Conservation (phyloP, 2,329 filamentous ascomycete genomes). For the Capronia coronata region DNA sequence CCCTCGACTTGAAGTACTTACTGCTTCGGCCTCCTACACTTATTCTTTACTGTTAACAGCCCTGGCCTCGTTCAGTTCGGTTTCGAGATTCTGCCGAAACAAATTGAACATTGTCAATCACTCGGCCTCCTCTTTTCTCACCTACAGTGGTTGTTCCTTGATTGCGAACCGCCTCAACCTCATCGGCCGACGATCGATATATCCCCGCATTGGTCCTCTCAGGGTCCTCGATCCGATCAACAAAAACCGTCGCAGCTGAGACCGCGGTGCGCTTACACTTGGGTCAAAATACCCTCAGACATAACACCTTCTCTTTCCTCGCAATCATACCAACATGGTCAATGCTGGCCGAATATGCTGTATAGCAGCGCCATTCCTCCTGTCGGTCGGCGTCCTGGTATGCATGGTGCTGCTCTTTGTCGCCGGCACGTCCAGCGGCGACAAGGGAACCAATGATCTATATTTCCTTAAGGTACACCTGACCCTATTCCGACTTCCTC, state of each 20-base stretch:
- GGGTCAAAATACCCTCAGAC: no score
- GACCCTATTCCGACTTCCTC: neutral
- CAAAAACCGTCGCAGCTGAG: neutral
- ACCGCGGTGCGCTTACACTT: neutral
- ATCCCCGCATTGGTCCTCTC: neutral
- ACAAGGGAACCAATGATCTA: constrained; percentile 42
- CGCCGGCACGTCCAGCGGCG: constrained; percentile 50
- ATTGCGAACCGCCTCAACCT: neutral
- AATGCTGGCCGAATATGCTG: constrained; percentile 74
- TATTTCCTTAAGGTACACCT: constrained; percentile 50
- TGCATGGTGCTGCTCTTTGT: constrained; percentile 56
- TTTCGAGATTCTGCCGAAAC: neutral
- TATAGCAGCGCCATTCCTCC: constrained; percentile 76
- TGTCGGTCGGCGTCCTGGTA: constrained; percentile 71
- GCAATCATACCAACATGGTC: constrained; percentile 46
- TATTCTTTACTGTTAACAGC: no score
- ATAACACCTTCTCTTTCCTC: neutral
- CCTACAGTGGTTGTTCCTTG: neutral
- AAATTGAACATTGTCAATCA: neutral
- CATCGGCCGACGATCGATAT: neutral
- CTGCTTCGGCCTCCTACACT: no score
- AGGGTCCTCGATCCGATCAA: neutral
- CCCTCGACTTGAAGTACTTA: neutral
- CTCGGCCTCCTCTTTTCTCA: neutral
- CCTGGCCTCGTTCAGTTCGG: neutral